phyloP scores from a whole-genome alignment of 2,329 filamentous ascomycete species.

The Stagonosporopsis tanaceti region DNA sequence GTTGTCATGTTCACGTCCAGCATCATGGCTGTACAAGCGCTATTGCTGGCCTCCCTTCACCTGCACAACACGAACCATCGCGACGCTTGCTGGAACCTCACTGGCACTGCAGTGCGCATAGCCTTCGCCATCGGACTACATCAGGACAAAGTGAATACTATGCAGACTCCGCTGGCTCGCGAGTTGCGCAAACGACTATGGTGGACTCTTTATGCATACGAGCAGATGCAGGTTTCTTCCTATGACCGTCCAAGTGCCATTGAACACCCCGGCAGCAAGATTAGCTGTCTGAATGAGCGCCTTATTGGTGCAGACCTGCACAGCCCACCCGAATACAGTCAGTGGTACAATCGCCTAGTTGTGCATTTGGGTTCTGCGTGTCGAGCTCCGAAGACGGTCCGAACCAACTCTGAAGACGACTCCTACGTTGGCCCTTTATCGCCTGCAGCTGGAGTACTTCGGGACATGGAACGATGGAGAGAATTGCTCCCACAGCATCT shows the following conservation, averaged over 20 bases:
- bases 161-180: constrained; percentile 46
- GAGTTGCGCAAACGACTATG: constrained; percentile 61
- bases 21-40: constrained; percentile 52
- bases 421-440: constrained; percentile 50
- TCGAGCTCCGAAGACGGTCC: constrained; percentile 47
- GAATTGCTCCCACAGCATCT: constrained; percentile 51
- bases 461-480: constrained; percentile 52
- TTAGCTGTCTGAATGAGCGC: constrained; percentile 48
- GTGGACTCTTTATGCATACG: constrained; percentile 61
- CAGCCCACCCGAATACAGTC: constrained; percentile 49
- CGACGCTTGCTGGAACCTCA: constrained; percentile 56
- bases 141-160: constrained; percentile 50
- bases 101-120: constrained; percentile 54
- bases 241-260: constrained; percentile 57
- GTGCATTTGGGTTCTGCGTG: constrained; percentile 51
- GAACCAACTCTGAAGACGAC: constrained; percentile 43
- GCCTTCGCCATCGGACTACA: constrained; percentile 57
- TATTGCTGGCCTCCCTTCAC: constrained; percentile 54
- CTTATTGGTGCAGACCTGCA: constrained; percentile 45
- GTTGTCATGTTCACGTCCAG: constrained; percentile 55
- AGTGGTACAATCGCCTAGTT: constrained; percentile 50
- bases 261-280: constrained; percentile 46
- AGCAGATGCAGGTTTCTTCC: constrained; percentile 56
- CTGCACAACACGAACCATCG: constrained; percentile 57
- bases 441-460: constrained; percentile 48